Evolutionary conservation across 768 basidiomycete species (phyloP), one percentile per base, ranked within the genome.

Genomic region (Tylopilus cervinicoccineus): DNA sequence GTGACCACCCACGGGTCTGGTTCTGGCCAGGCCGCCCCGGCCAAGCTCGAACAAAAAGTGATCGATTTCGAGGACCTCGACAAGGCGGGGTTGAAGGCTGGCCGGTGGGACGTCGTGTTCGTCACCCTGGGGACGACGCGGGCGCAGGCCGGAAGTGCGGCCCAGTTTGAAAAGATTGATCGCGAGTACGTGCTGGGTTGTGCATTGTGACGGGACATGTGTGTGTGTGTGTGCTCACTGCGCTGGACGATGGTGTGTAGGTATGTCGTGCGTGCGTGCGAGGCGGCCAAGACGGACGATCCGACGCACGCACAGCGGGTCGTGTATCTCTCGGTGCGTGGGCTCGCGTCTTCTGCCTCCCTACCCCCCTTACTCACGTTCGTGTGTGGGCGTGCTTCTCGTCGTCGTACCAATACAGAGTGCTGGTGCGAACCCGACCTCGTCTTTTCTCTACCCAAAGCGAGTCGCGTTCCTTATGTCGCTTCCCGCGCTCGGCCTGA

Each of bases 141-240:
- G 22, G 77, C 74, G 14, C 50, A 27, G 14, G 88, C 86, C 0
- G 86, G 86, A 4, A 77, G 83, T 53, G 77, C 76, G 1, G 78
- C 75, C 29, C 75, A 75, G 9, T 91, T 88, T 53, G 82, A 84
- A 60, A 86, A 79, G 70, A 88, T 91, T 48, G 89, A 90, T 57
- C 71, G 83, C 64, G 82, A 86, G 81, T 88, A 54, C 51, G 79
- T 70, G 0, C 6, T 28, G 9, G 5, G 26, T 5, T 27, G 26
- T 27, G 26, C 26, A 27, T 27, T 27, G 26, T n/a, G 26, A 9
- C 9, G 9, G 26, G 9, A 27, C 26, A 27, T 27, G 26, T 27
- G 26, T 5, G 9, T 27, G 26, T 5, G 26, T 5, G 5, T 27
- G 5, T 34, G 22, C 42, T 49, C 22, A 49, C 22, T 11, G 23